These are phyloP conservation scores for Neurospora sp. DNA, from an alignment of 495 filamentous ascomycete species.

Conservation along the genomic window DNA sequence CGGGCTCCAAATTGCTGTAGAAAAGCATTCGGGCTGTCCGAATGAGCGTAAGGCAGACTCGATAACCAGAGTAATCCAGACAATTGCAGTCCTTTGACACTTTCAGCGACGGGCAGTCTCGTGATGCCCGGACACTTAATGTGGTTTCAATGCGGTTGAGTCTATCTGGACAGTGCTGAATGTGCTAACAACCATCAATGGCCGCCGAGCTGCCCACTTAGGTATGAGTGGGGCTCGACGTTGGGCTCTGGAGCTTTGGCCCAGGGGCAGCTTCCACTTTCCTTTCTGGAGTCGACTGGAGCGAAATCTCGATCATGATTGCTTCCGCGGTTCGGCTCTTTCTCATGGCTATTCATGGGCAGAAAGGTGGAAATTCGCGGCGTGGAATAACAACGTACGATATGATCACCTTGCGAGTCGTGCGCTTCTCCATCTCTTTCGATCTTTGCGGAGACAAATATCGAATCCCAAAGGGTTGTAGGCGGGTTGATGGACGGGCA, in stretches of 20 bases:
- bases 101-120: not conserved
- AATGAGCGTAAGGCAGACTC: not conserved
- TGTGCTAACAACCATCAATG: not conserved
- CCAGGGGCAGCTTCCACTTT: not conserved
- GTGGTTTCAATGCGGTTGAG: not conserved
- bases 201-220: not conserved
- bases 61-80: not conserved
- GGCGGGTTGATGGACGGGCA: not conserved
- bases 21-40: not conserved
- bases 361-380: not conserved
- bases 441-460: not conserved
- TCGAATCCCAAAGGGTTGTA: not conserved
- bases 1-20: not conserved
- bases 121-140: not conserved
- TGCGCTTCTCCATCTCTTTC: not conserved
- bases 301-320: not conserved
- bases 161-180: not conserved
- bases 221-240: not conserved
- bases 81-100: not conserved
- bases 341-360: not conserved
- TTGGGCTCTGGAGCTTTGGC: not conserved
- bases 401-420: not conserved
- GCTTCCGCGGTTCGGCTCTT: not conserved
- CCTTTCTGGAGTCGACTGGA: not conserved
- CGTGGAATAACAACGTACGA: not conserved